Evolutionary conservation across 2,329 filamentous ascomycete species (phyloP).

Genomic region (Thermothelomyces thermophilus): DNA sequence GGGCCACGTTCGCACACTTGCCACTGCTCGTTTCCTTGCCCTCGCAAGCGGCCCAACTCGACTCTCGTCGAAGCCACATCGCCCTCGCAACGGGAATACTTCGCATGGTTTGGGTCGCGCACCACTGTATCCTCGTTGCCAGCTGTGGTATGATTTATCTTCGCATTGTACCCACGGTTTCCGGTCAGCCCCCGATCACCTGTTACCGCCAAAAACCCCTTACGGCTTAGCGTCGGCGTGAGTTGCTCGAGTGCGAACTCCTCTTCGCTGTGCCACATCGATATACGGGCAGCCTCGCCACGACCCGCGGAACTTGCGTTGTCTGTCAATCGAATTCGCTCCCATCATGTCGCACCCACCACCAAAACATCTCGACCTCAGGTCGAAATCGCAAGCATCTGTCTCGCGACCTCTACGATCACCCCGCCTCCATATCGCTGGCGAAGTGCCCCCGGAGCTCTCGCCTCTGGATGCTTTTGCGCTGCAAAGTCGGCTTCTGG

Average conservation of each 20-base stretch:
- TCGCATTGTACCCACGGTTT: slow-evolving; percentile 27
- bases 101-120: slow-evolving; percentile 15
- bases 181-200: neutral
- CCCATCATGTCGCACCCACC: slow-evolving; percentile 45
- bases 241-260: neutral
- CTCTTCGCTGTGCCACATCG: neutral
- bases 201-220: slow-evolving; percentile 3
- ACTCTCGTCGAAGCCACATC: neutral
- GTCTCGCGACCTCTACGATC: slow-evolving; percentile 55
- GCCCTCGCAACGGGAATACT: slow-evolving; percentile 18
- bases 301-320: slow-evolving; percentile 5
- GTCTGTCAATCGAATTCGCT: neutral
- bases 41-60: neutral
- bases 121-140: slow-evolving; percentile 3
- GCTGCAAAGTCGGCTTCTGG: slow-evolving; percentile 79
- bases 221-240: slow-evolving; percentile 9
- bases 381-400: slow-evolving; percentile 50
- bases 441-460: slow-evolving; percentile 78
- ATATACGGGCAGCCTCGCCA: neutral
- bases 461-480: slow-evolving; percentile 95
- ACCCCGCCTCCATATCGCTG: slow-evolving; percentile 69
- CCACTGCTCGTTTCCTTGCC: neutral
- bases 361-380: slow-evolving; percentile 53
- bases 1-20: slow-evolving; percentile 7
- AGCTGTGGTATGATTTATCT: slow-evolving; percentile 23